Evolutionary conservation across 345 rosid species (phyloP).

Genomic region (thale cress (Arabidopsis thaliana)): TAIR10.1 NC_003076.8:8773501-8774000

Average conservation of each 20-base stretch:
- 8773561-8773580: slow-evolving; percentile 18
- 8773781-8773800: slow-evolving; percentile 78
- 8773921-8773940: slow-evolving; percentile 57
- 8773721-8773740: slow-evolving; percentile 3
- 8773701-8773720: slow-evolving; percentile 23
- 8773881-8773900: slow-evolving; percentile 54
- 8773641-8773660: slow-evolving; percentile 42
- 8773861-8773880: neutral
- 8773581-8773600: slow-evolving; percentile 56
- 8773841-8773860: neutral
- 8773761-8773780: slow-evolving; percentile 57
- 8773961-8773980: slow-evolving; percentile 25
- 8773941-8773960: slow-evolving; percentile 58
- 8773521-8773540: slow-evolving; percentile 52
- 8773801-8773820: slow-evolving; percentile 47
- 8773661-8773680: slow-evolving; percentile 28
- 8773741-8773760: slow-evolving; percentile 48
- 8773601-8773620: slow-evolving; percentile 43
- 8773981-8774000: slow-evolving; percentile 45
- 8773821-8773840: neutral
- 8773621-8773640: slow-evolving; percentile 38
- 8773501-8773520: slow-evolving; percentile 39
- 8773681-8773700: neutral
- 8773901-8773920: slow-evolving; percentile 58
- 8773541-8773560: slow-evolving; percentile 36